A percentile compares a stretch with the other conserved stretches of the same genome.
Conservation (phyloP, 257 asterid genomes). For the Paraleonurus japonicus region DNA sequence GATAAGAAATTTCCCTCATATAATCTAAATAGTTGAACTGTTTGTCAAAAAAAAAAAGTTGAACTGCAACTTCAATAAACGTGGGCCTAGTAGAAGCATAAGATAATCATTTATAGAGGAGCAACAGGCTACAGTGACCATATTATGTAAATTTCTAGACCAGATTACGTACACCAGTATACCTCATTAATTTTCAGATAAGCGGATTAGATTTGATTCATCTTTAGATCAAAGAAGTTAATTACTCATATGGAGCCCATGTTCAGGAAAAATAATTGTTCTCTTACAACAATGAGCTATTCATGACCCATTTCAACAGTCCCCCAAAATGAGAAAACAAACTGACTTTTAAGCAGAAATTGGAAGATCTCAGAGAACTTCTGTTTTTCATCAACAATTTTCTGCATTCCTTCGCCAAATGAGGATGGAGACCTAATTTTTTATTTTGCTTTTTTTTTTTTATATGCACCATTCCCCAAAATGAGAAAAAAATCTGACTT, state of each 20-base stretch:
- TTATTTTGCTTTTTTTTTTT: no score
- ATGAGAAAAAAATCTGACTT: not conserved
- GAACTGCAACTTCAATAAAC: slow-evolving; percentile 1
- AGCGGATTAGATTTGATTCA: not conserved
- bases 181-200: not conserved
- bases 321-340: not conserved
- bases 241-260: not conserved
- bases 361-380: not conserved
- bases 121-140: slow-evolving; percentile 4
- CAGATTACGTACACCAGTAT: slow-evolving; percentile 9
- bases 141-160: not conserved
- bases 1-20: not conserved
- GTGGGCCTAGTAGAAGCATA: not conserved
- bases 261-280: not conserved
- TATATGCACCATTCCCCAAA: no score
- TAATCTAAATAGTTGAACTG: not conserved
- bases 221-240: not conserved
- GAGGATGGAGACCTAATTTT: not conserved
- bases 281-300: slow-evolving; percentile 2
- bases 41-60: no score
- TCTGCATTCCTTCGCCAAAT: not conserved
- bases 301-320: slow-evolving; percentile 11
- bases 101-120: not conserved
- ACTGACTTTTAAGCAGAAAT: not conserved
- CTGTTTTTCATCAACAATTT: not conserved